phyloP scores from a whole-genome alignment of 805 yeast genomes.

The Torulaspora delbrueckii region DNA sequence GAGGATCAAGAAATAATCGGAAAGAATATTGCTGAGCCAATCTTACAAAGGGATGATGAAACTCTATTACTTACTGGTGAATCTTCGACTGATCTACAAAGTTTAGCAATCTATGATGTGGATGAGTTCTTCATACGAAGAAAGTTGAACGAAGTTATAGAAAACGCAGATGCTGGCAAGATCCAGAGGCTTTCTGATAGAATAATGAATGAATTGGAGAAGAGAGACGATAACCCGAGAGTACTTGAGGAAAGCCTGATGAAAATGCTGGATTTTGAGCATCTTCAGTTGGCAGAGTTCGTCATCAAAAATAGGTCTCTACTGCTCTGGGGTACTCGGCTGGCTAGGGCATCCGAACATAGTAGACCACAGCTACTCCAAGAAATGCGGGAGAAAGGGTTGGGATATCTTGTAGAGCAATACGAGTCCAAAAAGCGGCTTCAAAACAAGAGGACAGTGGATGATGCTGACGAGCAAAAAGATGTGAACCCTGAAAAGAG shows the following conservation, averaged over 20 bases:
- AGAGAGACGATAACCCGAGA: constrained; percentile 36
- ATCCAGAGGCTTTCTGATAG: constrained; percentile 39
- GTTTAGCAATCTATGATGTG: constrained; percentile 38
- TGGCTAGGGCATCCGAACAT: constrained; percentile 38
- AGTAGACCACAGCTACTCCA: constrained; percentile 37
- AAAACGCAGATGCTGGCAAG: constrained; percentile 38
- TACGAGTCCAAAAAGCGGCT: constrained; percentile 28
- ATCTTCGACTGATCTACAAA: background rate
- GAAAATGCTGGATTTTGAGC: constrained; percentile 48
- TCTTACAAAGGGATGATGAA: constrained; percentile 15
- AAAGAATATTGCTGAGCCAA: constrained; percentile 2
- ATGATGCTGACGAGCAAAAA: constrained; percentile 8
- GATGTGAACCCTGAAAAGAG: constrained; percentile 20
- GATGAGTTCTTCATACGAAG: constrained; percentile 53
- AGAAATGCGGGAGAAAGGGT: constrained; percentile 44
- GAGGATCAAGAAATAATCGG: constrained; percentile 15
- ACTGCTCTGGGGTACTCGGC: constrained; percentile 51
- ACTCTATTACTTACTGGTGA: constrained; percentile 10
- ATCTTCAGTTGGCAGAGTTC: constrained; percentile 45
- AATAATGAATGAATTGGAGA: constrained; percentile 40
- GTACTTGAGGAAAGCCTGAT: constrained; percentile 52
- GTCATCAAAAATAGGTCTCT: constrained; percentile 48
- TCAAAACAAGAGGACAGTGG: constrained; percentile 7
- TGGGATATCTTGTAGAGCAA: constrained; percentile 41
- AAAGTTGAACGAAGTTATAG: constrained; percentile 37